Conservation (phyloP, 1,284 basidiomycete species). For the Leccinum pallidistipes region DNA sequence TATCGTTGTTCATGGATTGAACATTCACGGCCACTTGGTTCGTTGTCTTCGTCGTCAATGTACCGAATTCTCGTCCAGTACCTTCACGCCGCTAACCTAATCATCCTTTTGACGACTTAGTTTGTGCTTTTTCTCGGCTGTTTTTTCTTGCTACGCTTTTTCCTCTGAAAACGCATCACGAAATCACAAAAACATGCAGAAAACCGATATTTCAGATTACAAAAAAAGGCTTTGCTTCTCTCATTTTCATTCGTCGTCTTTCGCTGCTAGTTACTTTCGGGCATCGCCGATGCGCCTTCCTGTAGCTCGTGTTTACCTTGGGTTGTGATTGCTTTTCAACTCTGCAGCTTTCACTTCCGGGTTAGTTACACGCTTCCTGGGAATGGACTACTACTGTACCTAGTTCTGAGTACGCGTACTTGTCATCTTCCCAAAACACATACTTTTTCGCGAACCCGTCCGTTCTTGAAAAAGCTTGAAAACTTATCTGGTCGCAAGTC, state of each 20-base stretch:
- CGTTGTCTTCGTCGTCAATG: constrained; percentile 32
- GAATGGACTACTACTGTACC: constrained; percentile 21
- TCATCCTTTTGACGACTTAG: constrained; percentile 34
- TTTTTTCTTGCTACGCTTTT: constrained; percentile 40
- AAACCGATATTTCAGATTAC: constrained; percentile 39
- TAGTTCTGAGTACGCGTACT: constrained; percentile 19
- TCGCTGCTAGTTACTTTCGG: constrained; percentile 31
- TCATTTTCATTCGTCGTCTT: constrained; percentile 18
- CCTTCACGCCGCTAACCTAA: constrained; percentile 38
- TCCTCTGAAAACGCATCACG: constrained; percentile 35
- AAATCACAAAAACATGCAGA: constrained; percentile 51
- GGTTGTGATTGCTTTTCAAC: constrained; percentile 23
- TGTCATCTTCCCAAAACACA: constrained; percentile 10
- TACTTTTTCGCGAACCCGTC: not conserved
- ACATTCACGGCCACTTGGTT: constrained; percentile 30
- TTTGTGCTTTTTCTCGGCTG: constrained; percentile 32
- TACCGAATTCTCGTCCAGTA: constrained; percentile 36
- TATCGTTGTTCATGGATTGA: constrained; percentile 41
- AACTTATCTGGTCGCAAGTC: not conserved
- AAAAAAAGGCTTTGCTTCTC: constrained; percentile 41
- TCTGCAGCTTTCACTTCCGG: constrained; percentile 28
- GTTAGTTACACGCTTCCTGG: constrained; percentile 42
- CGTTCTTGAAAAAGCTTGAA: not conserved
- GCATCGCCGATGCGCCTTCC: constrained; percentile 19
- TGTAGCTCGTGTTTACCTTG: constrained; percentile 5